Percentiles rank a stretch among this genome's conserved stretches.
Conservation (phyloP, 2,329 filamentous ascomycete species). For the Zymoseptoria tritici region DNA sequence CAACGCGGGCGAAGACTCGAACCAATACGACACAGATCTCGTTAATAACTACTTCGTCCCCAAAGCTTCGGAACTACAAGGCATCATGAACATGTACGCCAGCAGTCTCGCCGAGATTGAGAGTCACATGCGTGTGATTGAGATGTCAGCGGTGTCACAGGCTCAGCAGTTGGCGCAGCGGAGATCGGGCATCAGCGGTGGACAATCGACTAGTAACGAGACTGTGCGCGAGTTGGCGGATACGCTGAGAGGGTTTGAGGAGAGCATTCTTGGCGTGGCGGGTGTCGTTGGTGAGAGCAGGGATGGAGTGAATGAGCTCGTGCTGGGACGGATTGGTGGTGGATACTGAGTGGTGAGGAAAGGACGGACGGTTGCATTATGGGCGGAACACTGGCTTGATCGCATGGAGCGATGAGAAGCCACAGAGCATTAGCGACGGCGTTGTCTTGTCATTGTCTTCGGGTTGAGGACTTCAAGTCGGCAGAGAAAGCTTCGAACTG, state of each 20-base stretch:
- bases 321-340: constrained; percentile 23
- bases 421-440: background rate
- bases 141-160: constrained; percentile 37
- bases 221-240: constrained; percentile 40
- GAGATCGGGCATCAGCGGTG: constrained; percentile 16
- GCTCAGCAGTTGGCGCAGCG: constrained; percentile 34
- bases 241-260: constrained; percentile 42
- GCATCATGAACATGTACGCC: constrained; percentile 35
- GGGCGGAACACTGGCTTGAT: background rate
- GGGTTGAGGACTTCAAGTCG: background rate
- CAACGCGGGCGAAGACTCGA: constrained; percentile 9
- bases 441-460: background rate
- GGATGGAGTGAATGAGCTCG: constrained; percentile 41
- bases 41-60: constrained; percentile 40
- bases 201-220: constrained; percentile 19
- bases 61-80: constrained; percentile 34
- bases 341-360: background rate
- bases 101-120: constrained; percentile 42
- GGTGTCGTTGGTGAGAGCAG: constrained; percentile 41
- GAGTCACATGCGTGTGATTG: constrained; percentile 42
- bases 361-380: background rate
- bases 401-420: background rate
- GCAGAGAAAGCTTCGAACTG: no score
- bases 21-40: constrained; percentile 37
- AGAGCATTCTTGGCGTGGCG: constrained; percentile 42